These are phyloP conservation scores for Coniochaeta prunicola DNA, from an alignment of 2,329 filamentous ascomycete species.

Conservation along the genomic window DNA sequence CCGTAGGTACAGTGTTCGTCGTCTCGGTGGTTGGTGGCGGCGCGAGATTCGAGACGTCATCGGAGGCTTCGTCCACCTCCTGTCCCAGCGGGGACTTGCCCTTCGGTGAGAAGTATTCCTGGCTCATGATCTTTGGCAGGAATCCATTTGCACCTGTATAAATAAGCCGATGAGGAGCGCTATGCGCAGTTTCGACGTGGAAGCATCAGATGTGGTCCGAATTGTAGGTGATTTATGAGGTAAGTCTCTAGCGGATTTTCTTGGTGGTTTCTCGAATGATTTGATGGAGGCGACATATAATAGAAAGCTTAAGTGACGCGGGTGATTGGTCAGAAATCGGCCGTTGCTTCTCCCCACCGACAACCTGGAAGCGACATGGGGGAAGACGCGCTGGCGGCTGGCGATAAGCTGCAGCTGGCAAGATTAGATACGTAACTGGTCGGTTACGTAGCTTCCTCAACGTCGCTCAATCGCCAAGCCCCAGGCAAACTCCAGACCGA, in stretches of 20 bases:
- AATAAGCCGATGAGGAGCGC: not conserved
- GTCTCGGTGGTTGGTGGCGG: constrained; percentile 8
- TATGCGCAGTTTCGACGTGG: not conserved
- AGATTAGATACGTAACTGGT: not conserved
- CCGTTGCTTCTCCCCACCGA: not conserved
- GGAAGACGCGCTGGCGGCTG: not conserved
- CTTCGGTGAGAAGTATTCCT: constrained; percentile 50
- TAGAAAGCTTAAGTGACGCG: not conserved
- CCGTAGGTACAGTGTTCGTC: constrained; percentile 13
- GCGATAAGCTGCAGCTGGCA: not conserved
- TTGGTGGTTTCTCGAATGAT: not conserved
- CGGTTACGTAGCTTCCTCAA: not conserved
- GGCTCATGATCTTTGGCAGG: constrained; percentile 40
- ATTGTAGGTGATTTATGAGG: not conserved
- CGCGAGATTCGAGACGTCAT: constrained; percentile 5
- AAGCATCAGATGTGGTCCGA: not conserved
- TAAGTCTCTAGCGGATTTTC: not conserved
- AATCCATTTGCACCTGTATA: not conserved
- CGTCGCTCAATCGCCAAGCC: not conserved
- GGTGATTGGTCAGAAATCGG: not conserved
- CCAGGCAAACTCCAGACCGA: not conserved
- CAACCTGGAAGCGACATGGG: not conserved
- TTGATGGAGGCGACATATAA: not conserved
- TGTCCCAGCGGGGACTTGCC: constrained; percentile 36
- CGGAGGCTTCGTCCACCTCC: constrained; percentile 18